These are phyloP conservation scores for Kockovaella imperatae DNA, from an alignment of 768 basidiomycete species.

Conservation along the genomic window DNA sequence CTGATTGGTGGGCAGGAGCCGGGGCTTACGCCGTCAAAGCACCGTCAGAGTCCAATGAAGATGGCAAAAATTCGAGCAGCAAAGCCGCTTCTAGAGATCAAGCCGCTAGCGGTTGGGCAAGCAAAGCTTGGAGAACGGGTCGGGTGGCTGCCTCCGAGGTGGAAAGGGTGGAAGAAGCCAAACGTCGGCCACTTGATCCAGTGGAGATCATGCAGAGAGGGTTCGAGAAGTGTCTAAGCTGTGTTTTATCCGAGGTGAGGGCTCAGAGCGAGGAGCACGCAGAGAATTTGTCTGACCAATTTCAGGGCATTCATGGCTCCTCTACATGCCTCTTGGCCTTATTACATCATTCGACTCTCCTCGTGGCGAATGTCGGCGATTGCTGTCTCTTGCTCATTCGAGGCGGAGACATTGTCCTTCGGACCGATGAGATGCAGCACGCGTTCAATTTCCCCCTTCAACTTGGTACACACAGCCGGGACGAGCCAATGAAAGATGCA, in stretches of 20 bases:
- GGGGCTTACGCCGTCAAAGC: slow-evolving; percentile 17
- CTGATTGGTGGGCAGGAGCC: slow-evolving; percentile 30
- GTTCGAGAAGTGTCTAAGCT: slow-evolving; percentile 48
- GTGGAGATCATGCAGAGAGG: slow-evolving; percentile 49
- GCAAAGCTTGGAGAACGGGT: slow-evolving; percentile 7
- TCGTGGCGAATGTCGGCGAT: slow-evolving; percentile 43
- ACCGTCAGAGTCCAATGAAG: not conserved
- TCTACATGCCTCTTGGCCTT: slow-evolving; percentile 48
- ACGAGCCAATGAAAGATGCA: slow-evolving; percentile 58
- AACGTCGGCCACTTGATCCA: slow-evolving; percentile 42
- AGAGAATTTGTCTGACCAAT: not conserved
- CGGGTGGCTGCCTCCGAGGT: slow-evolving; percentile 1
- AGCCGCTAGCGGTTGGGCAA: slow-evolving; percentile 4
- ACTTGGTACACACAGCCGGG: slow-evolving; percentile 50
- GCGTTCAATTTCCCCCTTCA: slow-evolving; percentile 49
- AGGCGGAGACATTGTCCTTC: slow-evolving; percentile 64
- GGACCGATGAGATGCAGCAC: slow-evolving; percentile 92
- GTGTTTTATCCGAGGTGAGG: slow-evolving; percentile 44
- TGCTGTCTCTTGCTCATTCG: slow-evolving; percentile 78
- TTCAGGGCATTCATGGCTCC: slow-evolving; percentile 49
- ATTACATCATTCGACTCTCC: slow-evolving; percentile 38
- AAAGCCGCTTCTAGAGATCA: not conserved
- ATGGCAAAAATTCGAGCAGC: not conserved
- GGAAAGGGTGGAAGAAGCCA: slow-evolving; percentile 4
- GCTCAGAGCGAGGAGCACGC: not conserved